phyloP scores from a whole-genome alignment of 495 filamentous ascomycete genomes.

The Neurospora africana region DNA sequence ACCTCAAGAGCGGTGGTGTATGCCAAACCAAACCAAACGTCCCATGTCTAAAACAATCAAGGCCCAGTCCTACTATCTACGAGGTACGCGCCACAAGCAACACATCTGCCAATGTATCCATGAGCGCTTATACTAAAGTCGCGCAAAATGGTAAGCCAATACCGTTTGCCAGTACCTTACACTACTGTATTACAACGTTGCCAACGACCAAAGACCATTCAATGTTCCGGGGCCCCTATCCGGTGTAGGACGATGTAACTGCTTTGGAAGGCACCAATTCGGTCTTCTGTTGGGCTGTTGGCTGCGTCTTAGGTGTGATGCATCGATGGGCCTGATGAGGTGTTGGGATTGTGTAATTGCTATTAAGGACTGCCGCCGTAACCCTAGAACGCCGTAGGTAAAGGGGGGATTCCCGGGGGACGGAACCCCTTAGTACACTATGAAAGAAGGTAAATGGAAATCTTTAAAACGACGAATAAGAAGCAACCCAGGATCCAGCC shows the following conservation, averaged over 20 bases:
- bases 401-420: too few relatives aligned
- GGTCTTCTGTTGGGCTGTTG: background rate
- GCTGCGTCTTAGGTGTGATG: background rate
- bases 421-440: too few relatives aligned
- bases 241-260: background rate
- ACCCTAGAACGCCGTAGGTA: too few relatives aligned
- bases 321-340: background rate
- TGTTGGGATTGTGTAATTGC: too few relatives aligned
- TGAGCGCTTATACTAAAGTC: background rate
- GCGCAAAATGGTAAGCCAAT: background rate
- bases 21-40: background rate
- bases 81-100: background rate
- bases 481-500: too few relatives aligned
- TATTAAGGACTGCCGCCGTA: too few relatives aligned
- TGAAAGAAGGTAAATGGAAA: too few relatives aligned
- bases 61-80: background rate
- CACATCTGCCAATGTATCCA: background rate
- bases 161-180: background rate
- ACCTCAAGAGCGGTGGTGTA: background rate
- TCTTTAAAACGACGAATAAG: too few relatives aligned
- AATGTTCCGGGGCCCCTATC: background rate
- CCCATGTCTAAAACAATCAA: background rate
- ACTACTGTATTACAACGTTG: background rate
- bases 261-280: background rate
- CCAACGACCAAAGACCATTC: background rate